A percentile compares a stretch with the other conserved stretches of the same genome.
Evolutionary conservation across 1,139 yeast species (phyloP).

Genomic region (Saccharomyces hybrid): DNA sequence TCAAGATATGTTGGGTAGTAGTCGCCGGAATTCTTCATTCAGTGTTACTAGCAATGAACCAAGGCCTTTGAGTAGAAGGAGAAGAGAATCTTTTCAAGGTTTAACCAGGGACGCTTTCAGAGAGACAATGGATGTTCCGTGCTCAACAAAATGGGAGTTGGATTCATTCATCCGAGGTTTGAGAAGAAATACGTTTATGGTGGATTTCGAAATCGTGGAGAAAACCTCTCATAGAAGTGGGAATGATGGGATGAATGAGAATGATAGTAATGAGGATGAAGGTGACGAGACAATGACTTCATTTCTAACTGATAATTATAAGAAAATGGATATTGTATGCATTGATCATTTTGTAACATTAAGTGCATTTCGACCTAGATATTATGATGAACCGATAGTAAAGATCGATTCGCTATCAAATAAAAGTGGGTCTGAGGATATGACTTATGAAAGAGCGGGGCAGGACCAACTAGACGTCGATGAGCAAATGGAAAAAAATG

Average conservation of each 20-base stretch:
- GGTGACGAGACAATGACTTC: constrained; percentile 10
- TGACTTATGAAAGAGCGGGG: background rate
- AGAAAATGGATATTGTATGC: constrained; percentile 19
- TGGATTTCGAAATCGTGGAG: constrained; percentile 17
- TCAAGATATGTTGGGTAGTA: constrained; percentile 5
- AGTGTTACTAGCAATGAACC: constrained; percentile 4
- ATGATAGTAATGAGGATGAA: constrained; percentile 6
- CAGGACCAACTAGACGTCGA: constrained; percentile 1
- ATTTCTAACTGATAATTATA: constrained; percentile 24
- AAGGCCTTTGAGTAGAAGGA: constrained; percentile 1
- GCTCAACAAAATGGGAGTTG: constrained; percentile 11
- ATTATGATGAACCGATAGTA: constrained; percentile 17
- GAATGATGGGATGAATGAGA: constrained; percentile 2
- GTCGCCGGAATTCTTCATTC: constrained; percentile 2
- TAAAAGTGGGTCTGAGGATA: background rate
- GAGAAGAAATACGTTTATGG: constrained; percentile 18
- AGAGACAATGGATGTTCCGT: constrained; percentile 11
- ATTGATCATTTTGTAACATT: constrained; percentile 18
- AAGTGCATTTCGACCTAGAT: constrained; percentile 21
- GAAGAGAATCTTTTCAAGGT: constrained; percentile 3
- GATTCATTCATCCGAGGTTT: constrained; percentile 15
- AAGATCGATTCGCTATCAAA: constrained; percentile 14
- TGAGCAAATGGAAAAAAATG: background rate
- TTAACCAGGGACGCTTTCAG: constrained; percentile 4
- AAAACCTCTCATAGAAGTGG: constrained; percentile 3